A percentile compares a stretch with the other conserved stretches of the same genome.
phyloP scores from a whole-genome alignment of 2,329 filamentous ascomycete species.

The Fonsecaea multimorphosa region DNA sequence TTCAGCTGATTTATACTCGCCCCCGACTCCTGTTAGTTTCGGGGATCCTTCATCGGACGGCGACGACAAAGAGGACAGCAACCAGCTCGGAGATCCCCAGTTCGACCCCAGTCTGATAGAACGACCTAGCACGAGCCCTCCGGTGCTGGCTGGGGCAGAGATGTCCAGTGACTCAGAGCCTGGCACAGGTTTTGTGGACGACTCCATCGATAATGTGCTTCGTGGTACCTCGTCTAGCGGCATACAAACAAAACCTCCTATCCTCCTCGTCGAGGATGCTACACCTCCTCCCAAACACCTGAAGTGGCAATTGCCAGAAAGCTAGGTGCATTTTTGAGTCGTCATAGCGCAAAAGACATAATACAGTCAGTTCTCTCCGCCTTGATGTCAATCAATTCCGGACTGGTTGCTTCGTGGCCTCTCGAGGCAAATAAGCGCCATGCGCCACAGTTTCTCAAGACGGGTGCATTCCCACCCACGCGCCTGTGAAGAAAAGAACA shows the following conservation, averaged over 20 bases:
- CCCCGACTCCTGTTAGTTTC: conserved; percentile 38
- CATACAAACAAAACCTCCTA: conserved; percentile 11
- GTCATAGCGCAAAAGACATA: background rate
- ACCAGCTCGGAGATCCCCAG: conserved; percentile 32
- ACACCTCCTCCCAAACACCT: conserved; percentile 35
- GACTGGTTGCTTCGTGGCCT: background rate
- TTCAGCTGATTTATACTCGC: conserved; percentile 33
- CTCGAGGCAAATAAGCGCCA: background rate
- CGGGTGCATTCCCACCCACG: too few species aligned
- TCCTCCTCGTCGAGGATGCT: conserved; percentile 31
- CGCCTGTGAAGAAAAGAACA: too few species aligned
- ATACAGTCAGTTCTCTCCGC: background rate
- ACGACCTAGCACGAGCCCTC: conserved; percentile 38
- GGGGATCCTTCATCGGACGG: conserved; percentile 33
- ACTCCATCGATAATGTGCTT: conserved; percentile 29
- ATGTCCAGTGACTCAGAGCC: conserved; percentile 15
- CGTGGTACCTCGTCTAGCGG: conserved; percentile 4
- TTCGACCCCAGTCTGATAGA: conserved; percentile 40
- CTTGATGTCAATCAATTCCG: background rate
- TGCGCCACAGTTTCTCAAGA: background rate
- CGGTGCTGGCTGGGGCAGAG: conserved; percentile 27
- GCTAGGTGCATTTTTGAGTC: conserved; percentile 4
- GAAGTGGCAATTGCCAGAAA: conserved; percentile 36
- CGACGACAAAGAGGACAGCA: conserved; percentile 19
- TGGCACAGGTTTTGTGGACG: conserved; percentile 13